Evolutionary conservation across 345 rosid species (phyloP), one percentile per base, ranked within the genome.

Genomic region (Raphanus sativus): DNA sequence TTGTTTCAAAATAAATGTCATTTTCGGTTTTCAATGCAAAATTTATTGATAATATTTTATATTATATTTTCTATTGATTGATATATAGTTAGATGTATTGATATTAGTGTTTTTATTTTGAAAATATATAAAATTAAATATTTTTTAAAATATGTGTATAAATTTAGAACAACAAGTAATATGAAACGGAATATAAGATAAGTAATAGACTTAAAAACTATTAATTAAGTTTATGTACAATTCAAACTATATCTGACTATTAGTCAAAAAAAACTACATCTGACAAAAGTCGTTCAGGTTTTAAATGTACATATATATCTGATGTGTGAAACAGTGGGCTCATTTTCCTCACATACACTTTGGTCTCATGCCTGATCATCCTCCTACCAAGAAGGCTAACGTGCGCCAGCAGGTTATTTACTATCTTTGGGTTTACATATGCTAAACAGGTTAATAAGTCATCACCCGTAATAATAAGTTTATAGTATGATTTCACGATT

Each of bases 261-360:
- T 21, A 21, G 21, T 21, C 21, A 21, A 21, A 21, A 21, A 21
- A 26, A 28, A 60, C 56, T 3, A 28, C 0, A n/a, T 30, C 3
- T 15, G 28, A 6, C 11, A 13, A 5, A 10, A 71, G 26, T 25
- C 26, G 24, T 12, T 59, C 11, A 28, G 11, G 13, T 34, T 64
- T 34, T 9, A 15, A 26, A n/a, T 8, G 59, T 33, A 48, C 16
- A 55, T 42, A 28, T 25, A 5, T 3, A 34, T 24, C 7, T 36
- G 3, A 24, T 32, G 58, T 21, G 66, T 50, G 65, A 62, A 74
- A 10, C 86, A 94, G 98, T 94, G 97, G 97, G 98, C 98, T 81
- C 98, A 94, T 75, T 92, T 92, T 70, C 98, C 98, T 5, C 92
- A 89, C 86, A 94, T 92, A 74, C 98, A 92, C 80, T 92, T 92